These are phyloP conservation scores for Fusarium setosum DNA, from an alignment of 2,329 filamentous ascomycete species.

Conservation along the genomic window DNA sequence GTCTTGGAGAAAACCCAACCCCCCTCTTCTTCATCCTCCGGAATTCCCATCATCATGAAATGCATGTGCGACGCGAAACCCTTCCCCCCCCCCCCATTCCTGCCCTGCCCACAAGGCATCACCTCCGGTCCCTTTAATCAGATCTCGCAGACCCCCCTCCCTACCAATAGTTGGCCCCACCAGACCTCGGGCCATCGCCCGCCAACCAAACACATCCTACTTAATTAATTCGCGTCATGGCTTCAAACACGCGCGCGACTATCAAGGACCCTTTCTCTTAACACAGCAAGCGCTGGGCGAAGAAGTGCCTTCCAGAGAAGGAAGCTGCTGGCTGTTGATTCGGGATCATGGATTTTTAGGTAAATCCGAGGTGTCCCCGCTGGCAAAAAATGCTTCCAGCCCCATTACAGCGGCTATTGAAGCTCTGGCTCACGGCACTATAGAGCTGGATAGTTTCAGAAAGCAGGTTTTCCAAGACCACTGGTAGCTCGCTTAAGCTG, in stretches of 20 bases:
- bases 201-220: conserved; percentile 19
- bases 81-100: neutral
- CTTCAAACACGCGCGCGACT: conserved; percentile 41
- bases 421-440: too few relatives aligned
- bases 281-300: conserved; percentile 15
- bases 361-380: too few relatives aligned
- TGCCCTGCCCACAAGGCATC: conserved; percentile 8
- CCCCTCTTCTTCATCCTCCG: neutral
- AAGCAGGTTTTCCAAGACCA: neutral
- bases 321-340: neutral
- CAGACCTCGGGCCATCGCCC: neutral
- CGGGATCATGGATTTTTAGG: neutral
- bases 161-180: neutral
- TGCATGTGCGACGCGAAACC: too few relatives aligned
- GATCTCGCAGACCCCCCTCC: neutral
- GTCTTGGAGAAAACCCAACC: too few relatives aligned
- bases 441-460: neutral
- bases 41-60: neutral
- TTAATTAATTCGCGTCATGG: conserved; percentile 29
- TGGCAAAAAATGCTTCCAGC: neutral
- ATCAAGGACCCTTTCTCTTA: neutral
- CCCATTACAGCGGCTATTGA: neutral
- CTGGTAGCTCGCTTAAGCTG: neutral
- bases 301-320: conserved; percentile 1
- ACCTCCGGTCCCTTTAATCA: conserved; percentile 10